These are phyloP conservation scores for Nannizzia gypsea DNA, from an alignment of 2,329 filamentous ascomycete species.

Conservation along the genomic window DNA sequence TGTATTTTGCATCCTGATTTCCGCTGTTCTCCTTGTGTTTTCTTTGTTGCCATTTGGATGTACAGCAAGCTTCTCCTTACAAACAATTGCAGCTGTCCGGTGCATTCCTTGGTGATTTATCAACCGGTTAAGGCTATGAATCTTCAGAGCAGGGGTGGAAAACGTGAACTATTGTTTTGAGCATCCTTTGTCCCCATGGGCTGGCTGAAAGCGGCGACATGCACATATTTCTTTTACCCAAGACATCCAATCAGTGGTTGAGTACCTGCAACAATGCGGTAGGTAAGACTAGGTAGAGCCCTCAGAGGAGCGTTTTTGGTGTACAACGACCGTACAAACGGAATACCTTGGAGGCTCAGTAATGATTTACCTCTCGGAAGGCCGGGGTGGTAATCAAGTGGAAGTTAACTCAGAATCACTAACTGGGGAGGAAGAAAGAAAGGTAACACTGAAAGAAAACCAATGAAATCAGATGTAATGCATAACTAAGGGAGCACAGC, in stretches of 20 bases:
- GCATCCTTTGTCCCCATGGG: constrained; percentile 24
- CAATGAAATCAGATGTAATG: not conserved
- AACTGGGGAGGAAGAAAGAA: not conserved
- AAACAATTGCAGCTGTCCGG: constrained; percentile 16
- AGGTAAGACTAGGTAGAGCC: constrained; percentile 15
- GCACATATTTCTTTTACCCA: constrained; percentile 16
- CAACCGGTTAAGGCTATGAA: constrained; percentile 1
- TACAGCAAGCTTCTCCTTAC: constrained; percentile 10
- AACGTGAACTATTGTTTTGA: constrained; percentile 19
- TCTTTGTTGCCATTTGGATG: constrained; percentile 13
- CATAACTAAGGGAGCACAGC: constrained; percentile 4
- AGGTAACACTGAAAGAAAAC: not conserved
- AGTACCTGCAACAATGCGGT: constrained; percentile 23
- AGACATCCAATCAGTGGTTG: constrained; percentile 19
- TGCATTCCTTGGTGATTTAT: not conserved
- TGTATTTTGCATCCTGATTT: constrained; percentile 9
- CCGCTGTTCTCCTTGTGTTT: constrained; percentile 1
- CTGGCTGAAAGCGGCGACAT: constrained; percentile 22
- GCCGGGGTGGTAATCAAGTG: not conserved
- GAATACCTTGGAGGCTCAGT: not conserved
- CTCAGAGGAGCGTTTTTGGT: constrained; percentile 2
- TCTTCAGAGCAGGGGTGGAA: not conserved
- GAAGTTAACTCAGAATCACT: too few species aligned
- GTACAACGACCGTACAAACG: constrained; percentile 18
- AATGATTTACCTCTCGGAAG: not conserved